phyloP scores from a whole-genome alignment of 805 yeast genomes.

The Ogataea wickerhamii region DNA sequence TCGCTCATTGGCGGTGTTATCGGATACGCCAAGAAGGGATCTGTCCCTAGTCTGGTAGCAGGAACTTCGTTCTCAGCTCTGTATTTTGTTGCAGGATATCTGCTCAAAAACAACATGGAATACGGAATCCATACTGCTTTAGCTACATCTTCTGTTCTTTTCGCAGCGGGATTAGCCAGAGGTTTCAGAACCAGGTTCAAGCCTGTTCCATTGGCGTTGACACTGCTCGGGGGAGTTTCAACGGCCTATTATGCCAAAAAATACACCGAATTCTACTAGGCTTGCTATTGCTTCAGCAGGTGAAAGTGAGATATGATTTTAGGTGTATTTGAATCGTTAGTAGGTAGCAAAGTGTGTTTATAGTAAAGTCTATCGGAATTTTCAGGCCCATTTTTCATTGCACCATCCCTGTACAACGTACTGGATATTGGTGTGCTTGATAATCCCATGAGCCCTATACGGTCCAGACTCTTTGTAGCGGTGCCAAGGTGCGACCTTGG shows the following conservation, averaged over 20 bases:
- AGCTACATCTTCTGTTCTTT: slow-evolving; percentile 61
- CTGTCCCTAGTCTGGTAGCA: slow-evolving; percentile 76
- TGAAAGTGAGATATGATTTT: too few relatives aligned
- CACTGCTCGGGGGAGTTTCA: slow-evolving; percentile 60
- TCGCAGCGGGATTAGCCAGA: slow-evolving; percentile 72
- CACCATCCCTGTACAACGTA: slow-evolving; percentile 45
- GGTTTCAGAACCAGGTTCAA: slow-evolving; percentile 47
- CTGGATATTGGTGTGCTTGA: slow-evolving; percentile 26
- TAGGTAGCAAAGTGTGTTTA: neutral
- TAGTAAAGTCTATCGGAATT: neutral
- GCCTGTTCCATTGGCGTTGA: slow-evolving; percentile 70
- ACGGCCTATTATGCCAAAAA: slow-evolving; percentile 69
- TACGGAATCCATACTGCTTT: slow-evolving; percentile 80
- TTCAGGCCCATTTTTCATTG: slow-evolving; percentile 37
- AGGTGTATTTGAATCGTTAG: too few relatives aligned
- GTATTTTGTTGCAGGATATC: slow-evolving; percentile 71
- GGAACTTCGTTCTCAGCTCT: slow-evolving; percentile 60
- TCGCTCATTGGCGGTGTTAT: slow-evolving; percentile 31
- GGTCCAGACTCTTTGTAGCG: slow-evolving; percentile 9
- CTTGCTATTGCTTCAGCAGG: too few relatives aligned
- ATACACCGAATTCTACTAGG: slow-evolving; percentile 63
- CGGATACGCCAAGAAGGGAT: slow-evolving; percentile 51
- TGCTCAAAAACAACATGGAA: slow-evolving; percentile 67
- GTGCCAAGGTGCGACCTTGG: slow-evolving; percentile 16
- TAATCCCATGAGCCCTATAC: slow-evolving; percentile 12